These are phyloP conservation scores for Aureobasidium sp. DNA, from an alignment of 2,329 filamentous ascomycete species.

Conservation along the genomic window DNA sequence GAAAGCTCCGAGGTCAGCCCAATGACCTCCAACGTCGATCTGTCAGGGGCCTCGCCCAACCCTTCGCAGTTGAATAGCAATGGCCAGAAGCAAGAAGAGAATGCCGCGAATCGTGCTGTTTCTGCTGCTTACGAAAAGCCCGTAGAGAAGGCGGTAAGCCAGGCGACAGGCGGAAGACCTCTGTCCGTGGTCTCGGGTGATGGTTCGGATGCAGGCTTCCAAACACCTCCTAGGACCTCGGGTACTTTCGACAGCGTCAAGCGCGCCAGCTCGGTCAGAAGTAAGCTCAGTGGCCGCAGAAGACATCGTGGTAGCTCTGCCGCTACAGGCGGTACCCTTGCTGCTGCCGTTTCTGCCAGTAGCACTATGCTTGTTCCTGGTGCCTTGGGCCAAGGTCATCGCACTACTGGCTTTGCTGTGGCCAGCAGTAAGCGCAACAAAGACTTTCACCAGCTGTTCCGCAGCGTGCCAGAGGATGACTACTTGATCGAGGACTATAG, in stretches of 20 bases:
- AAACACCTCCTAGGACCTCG: slow-evolving; percentile 60
- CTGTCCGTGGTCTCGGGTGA: slow-evolving; percentile 35
- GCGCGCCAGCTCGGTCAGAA: slow-evolving; percentile 45
- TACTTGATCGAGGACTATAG: slow-evolving; percentile 98
- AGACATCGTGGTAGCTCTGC: slow-evolving; percentile 77
- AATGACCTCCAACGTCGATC: slow-evolving; percentile 44
- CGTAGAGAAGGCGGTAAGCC: slow-evolving; percentile 23
- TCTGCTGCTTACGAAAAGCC: slow-evolving; percentile 52
- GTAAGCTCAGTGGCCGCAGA: slow-evolving; percentile 45
- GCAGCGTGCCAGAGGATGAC: slow-evolving; percentile 95
- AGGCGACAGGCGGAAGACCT: slow-evolving; percentile 31
- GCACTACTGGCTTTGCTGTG: slow-evolving; percentile 89
- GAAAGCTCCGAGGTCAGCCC: slow-evolving; percentile 50
- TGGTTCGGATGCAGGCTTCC: slow-evolving; percentile 43
- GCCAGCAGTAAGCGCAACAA: slow-evolving; percentile 93
- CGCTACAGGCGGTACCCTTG: slow-evolving; percentile 53
- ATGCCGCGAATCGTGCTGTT: slow-evolving; percentile 53
- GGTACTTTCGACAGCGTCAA: slow-evolving; percentile 56
- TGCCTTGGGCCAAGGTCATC: slow-evolving; percentile 55
- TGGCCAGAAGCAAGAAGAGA: slow-evolving; percentile 48
- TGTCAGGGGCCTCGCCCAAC: background rate
- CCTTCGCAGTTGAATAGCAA: background rate
- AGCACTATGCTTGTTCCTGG: slow-evolving; percentile 61
- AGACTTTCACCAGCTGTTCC: slow-evolving; percentile 89
- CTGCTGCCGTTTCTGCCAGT: slow-evolving; percentile 66